Evolutionary conservation across 495 filamentous ascomycete genomes (phyloP).

Genomic region (Thozetella sp.): DNA sequence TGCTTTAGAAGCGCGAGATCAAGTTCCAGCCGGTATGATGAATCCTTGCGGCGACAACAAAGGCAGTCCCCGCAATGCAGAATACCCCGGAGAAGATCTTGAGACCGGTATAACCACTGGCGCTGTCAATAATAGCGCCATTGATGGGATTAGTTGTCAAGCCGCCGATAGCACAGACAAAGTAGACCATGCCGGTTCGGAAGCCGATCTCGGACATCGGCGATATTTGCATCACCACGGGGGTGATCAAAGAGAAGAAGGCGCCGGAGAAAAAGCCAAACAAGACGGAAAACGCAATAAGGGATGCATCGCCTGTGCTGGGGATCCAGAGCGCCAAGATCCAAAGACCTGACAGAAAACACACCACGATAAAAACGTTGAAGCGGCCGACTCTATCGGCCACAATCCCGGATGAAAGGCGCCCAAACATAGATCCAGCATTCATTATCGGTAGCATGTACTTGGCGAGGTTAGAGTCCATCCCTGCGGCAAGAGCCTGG

Average conservation of each 20-base stretch:
- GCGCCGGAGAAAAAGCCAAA: slow-evolving; percentile 58
- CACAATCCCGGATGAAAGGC: slow-evolving; percentile 62
- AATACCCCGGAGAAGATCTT: slow-evolving; percentile 18
- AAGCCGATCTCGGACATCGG: slow-evolving; percentile 18
- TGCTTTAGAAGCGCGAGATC: background rate
- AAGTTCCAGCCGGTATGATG: slow-evolving; percentile 7
- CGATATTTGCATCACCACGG: slow-evolving; percentile 21
- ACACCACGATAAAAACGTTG: slow-evolving; percentile 58
- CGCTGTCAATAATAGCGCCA: slow-evolving; percentile 16
- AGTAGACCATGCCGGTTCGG: slow-evolving; percentile 16
- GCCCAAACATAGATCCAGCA: slow-evolving; percentile 50
- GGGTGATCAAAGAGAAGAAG: slow-evolving; percentile 18
- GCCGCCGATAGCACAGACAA: slow-evolving; percentile 26
- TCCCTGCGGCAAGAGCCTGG: slow-evolving; percentile 51
- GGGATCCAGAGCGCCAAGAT: slow-evolving; percentile 67
- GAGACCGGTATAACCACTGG: slow-evolving; percentile 18
- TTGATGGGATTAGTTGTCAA: slow-evolving; percentile 14
- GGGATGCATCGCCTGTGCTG: slow-evolving; percentile 42
- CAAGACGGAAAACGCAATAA: slow-evolving; percentile 60
- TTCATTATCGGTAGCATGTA: slow-evolving; percentile 70
- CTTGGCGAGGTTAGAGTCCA: slow-evolving; percentile 49
- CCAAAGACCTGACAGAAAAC: slow-evolving; percentile 53
- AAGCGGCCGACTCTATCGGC: slow-evolving; percentile 66
- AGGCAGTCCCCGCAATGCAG: slow-evolving; percentile 14
- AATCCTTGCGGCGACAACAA: slow-evolving; percentile 12